Evolutionary conservation across 2,329 filamentous ascomycete species (phyloP).

Genomic region (Calonectria montana): DNA sequence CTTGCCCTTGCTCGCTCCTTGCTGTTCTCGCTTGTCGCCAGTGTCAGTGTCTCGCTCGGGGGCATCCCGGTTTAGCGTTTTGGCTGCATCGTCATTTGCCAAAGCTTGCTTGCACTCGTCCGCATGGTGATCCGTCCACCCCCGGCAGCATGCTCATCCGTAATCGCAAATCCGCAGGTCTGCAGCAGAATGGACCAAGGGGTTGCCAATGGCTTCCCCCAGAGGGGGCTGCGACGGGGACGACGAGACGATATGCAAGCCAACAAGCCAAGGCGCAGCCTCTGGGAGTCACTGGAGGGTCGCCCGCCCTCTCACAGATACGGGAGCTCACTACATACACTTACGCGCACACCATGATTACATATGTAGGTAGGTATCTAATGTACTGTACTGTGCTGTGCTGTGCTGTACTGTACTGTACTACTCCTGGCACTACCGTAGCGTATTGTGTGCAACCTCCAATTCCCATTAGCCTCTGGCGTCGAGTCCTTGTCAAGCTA

Average conservation of each 20-base stretch:
- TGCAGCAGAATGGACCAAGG: background rate
- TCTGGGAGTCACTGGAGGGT: too few species aligned
- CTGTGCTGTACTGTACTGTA: too few species aligned
- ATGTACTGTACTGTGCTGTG: too few species aligned
- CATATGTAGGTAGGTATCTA: too few species aligned
- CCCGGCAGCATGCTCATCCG: background rate
- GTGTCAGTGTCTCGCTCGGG: background rate
- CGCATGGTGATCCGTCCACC: constrained; percentile 6
- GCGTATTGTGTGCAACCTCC: background rate
- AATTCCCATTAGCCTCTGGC: background rate
- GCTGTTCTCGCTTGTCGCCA: background rate
- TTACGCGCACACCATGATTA: too few species aligned
- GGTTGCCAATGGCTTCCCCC: background rate
- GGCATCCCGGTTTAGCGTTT: constrained; percentile 3
- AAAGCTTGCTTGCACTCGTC: constrained; percentile 6
- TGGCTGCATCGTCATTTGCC: background rate
- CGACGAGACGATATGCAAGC: constrained; percentile 2
- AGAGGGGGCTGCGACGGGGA: too few species aligned
- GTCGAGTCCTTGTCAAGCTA: background rate
- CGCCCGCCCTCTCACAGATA: background rate
- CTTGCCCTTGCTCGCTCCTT: background rate
- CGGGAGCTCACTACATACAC: background rate
- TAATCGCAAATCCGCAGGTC: background rate
- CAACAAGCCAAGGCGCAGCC: background rate
- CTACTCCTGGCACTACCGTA: constrained; percentile 14